Evolutionary conservation across 1,284 basidiomycete species (phyloP).

Genomic region (Melampsora occidentalis): DNA sequence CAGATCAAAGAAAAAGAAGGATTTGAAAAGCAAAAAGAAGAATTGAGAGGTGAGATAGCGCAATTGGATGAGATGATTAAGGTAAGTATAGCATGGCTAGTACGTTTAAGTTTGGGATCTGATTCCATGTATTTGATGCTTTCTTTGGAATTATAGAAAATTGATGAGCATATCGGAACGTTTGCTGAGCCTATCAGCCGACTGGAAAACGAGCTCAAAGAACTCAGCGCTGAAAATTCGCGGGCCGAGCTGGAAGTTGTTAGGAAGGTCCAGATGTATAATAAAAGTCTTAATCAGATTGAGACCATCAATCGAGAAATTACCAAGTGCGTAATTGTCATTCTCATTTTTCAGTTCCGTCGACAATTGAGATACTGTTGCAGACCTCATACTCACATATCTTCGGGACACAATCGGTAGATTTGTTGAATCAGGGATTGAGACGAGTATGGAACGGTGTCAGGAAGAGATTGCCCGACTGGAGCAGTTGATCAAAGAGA

Average conservation of each 20-base stretch:
- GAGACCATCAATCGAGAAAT: constrained; percentile 63
- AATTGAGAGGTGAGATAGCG: constrained; percentile 17
- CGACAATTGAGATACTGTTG: not conserved
- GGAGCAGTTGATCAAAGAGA: constrained; percentile 17
- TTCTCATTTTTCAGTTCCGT: not conserved
- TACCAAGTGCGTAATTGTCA: constrained; percentile 60
- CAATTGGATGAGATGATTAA: constrained; percentile 26
- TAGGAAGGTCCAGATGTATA: constrained; percentile 63
- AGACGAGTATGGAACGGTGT: constrained; percentile 18
- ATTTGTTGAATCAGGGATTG: constrained; percentile 22
- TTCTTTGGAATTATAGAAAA: constrained; percentile 58
- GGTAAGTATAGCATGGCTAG: constrained; percentile 6
- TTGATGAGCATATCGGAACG: constrained; percentile 65
- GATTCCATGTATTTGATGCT: constrained; percentile 2
- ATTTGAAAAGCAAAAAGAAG: constrained; percentile 30
- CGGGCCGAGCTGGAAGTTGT: constrained; percentile 61
- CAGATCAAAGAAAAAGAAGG: constrained; percentile 31
- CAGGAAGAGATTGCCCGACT: constrained; percentile 16
- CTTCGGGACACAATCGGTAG: constrained; percentile 10
- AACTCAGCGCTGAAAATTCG: constrained; percentile 61
- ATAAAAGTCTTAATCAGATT: constrained; percentile 66
- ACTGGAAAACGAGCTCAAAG: constrained; percentile 64
- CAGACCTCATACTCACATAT: constrained; percentile 26
- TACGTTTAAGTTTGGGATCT: constrained; percentile 57
- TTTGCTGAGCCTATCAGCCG: constrained; percentile 67